Conservation (phyloP, 2,329 filamentous ascomycete species). For the Colletotrichum trifolii region DNA sequence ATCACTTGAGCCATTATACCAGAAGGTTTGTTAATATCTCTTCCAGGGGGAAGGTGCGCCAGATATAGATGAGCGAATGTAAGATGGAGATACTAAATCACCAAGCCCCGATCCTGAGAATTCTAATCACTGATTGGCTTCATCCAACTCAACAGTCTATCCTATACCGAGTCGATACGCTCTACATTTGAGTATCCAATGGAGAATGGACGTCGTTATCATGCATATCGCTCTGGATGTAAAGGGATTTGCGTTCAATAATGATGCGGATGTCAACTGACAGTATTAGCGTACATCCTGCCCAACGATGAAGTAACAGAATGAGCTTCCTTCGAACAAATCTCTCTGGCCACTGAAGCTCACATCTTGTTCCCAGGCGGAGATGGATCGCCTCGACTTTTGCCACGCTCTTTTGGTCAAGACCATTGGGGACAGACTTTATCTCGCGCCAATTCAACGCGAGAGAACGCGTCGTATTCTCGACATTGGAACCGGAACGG, state of each 20-base stretch:
- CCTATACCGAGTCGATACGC: neutral
- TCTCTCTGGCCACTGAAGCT: neutral
- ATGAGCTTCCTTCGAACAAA: neutral
- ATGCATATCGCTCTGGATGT: slow-evolving; percentile 26
- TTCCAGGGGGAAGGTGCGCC: too few species aligned
- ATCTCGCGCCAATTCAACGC: neutral
- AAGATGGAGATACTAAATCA: neutral
- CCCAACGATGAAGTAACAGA: slow-evolving; percentile 48
- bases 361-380: neutral
- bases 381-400: slow-evolving; percentile 21
- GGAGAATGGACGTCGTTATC: slow-evolving; percentile 25
- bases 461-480: slow-evolving; percentile 51
- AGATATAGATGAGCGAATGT: neutral
- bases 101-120: neutral
- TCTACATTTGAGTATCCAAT: slow-evolving; percentile 14
- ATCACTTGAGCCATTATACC: too few species aligned
- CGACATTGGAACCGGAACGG: slow-evolving; percentile 71
- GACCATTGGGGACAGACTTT: neutral
- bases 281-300: slow-evolving; percentile 40
- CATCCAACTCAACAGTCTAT: neutral
- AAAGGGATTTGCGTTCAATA: neutral
- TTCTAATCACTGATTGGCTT: neutral
- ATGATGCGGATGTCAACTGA: neutral
- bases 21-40: too few species aligned
- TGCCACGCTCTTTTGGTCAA: neutral